These are phyloP conservation scores for Auricularia auricula-judae DNA, from an alignment of 768 basidiomycete genomes.

Conservation along the genomic window DNA sequence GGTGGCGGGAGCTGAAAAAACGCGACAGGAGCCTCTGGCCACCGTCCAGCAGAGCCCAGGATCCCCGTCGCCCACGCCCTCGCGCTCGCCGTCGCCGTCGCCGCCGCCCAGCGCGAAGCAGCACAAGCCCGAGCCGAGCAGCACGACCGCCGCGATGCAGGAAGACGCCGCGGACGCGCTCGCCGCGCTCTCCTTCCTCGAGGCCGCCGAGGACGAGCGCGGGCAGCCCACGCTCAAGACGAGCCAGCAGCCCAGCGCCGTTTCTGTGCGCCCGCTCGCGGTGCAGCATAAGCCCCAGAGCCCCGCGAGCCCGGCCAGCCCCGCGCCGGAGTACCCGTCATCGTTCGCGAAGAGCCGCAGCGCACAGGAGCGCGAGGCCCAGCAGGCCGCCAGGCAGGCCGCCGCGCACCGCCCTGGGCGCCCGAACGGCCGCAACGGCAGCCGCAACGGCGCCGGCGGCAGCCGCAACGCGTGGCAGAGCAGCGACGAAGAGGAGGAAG, in stretches of 20 bases:
- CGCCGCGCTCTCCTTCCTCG: constrained; percentile 69
- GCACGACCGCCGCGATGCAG: constrained; percentile 16
- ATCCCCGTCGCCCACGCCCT: constrained; percentile 16
- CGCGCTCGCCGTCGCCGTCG: constrained; percentile 24
- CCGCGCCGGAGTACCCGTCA: constrained; percentile 47
- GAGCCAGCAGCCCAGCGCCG: constrained; percentile 8
- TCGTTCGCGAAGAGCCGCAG: constrained; percentile 83
- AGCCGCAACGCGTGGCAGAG: constrained; percentile 44
- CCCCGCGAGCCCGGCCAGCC: background rate
- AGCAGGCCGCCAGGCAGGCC: constrained; percentile 71
- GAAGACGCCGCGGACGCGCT: constrained; percentile 53
- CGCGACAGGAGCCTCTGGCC: background rate
- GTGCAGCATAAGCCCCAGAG: constrained; percentile 16
- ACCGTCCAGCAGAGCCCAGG: background rate
- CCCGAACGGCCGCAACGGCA: constrained; percentile 28
- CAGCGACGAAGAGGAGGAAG: constrained; percentile 74
- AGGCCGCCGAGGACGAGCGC: constrained; percentile 23
- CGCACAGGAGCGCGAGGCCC: constrained; percentile 77
- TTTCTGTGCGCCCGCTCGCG: constrained; percentile 17
- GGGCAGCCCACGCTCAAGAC: constrained; percentile 19
- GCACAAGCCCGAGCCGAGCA: constrained; percentile 13
- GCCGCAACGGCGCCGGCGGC: constrained; percentile 30
- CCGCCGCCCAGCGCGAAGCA: too few species aligned
- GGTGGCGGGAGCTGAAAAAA: background rate
- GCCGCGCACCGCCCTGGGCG: constrained; percentile 68